Evolutionary conservation across 2,329 filamentous ascomycete genomes (phyloP), one percentile per base, ranked within the genome.

Genomic region (Neospermospora avenae): DNA sequence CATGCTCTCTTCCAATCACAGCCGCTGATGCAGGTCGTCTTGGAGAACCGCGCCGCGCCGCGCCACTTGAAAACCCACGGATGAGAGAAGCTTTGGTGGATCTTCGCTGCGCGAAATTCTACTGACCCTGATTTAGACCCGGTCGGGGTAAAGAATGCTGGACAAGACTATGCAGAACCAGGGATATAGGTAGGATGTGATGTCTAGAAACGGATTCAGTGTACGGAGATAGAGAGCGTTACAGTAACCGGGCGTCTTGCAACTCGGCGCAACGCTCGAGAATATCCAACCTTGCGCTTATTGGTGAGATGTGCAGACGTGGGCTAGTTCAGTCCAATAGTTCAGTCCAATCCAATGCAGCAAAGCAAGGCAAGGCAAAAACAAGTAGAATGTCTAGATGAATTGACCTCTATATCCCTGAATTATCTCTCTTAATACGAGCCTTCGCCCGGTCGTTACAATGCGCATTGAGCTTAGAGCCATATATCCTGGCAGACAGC

Each of bases 81-180:
- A 44, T 11, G 20, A 39, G 55, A 58, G 59, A 61, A 61, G 59
- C 55, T 61, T 60, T 61, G 46, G 59, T 45, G 55, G 59, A 57
- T 54, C 51, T 41, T 54, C 22, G 51, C 24, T 28, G 51, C 20
- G 34, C 18, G 24, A 18, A 25, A 28, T 42, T 10, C 35, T 14
- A 39, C 35, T 41, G 35, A 20, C 22, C 31, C 25, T 34, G 45
- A 34, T 11, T 13, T 22, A 18, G 18, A 3, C 20, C 8, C 18
- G 42, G 42, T 11, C 24, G 42, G 41, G 18, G 22, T 24, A 20
- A 14, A 20, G 22, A 31, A n/a, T 35, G 48, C 18, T 37, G 34
- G 31, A 22, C 28, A 37, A 24, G 5, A 24, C 28, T 20, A 13
- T 34, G 18, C 48, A 51, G 34, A 34, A 1, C 8, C 18, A 18